Evolutionary conservation across 495 filamentous ascomycete genomes (phyloP).

Genomic region (Aspergillus leporis): DNA sequence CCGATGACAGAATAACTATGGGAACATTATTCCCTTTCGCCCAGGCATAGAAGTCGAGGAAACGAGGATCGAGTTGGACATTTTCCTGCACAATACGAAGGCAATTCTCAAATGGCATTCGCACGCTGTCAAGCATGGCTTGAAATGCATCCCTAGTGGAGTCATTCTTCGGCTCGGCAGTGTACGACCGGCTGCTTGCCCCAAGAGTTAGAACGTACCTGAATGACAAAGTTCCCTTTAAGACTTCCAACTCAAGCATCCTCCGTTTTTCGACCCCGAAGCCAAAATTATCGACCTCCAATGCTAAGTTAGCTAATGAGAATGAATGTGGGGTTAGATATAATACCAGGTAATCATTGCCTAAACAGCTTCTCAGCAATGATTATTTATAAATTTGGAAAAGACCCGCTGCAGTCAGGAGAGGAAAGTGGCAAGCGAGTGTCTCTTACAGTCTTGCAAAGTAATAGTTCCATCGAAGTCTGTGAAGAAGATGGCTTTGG

Average conservation of each 20-base stretch:
- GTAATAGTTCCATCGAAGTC: slow-evolving; percentile 89
- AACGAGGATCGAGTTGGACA: slow-evolving; percentile 74
- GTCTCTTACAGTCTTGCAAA: slow-evolving; percentile 42
- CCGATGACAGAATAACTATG: slow-evolving; percentile 76
- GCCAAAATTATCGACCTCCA: slow-evolving; percentile 75
- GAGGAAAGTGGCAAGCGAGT: too few species aligned
- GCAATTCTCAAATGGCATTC: slow-evolving; percentile 68
- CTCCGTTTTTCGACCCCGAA: slow-evolving; percentile 61
- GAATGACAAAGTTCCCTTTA: slow-evolving; percentile 62
- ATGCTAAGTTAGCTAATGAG: slow-evolving; percentile 8
- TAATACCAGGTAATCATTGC: not conserved
- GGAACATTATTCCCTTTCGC: slow-evolving; percentile 69
- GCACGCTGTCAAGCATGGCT: slow-evolving; percentile 75
- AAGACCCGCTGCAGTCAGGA: too few species aligned
- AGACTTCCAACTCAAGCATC: slow-evolving; percentile 62
- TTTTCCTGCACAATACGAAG: slow-evolving; percentile 67
- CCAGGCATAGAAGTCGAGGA: slow-evolving; percentile 76
- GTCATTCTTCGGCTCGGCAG: not conserved
- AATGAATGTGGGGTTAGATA: not conserved
- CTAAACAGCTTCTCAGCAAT: not conserved
- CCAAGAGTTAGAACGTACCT: slow-evolving; percentile 39
- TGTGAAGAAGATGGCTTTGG: slow-evolving; percentile 85
- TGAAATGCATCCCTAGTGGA: slow-evolving; percentile 62
- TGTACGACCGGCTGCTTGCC: not conserved
- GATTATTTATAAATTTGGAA: too few species aligned